These are phyloP conservation scores for Hydnomerulius pinastri DNA, from an alignment of 768 basidiomycete species.

Conservation along the genomic window DNA sequence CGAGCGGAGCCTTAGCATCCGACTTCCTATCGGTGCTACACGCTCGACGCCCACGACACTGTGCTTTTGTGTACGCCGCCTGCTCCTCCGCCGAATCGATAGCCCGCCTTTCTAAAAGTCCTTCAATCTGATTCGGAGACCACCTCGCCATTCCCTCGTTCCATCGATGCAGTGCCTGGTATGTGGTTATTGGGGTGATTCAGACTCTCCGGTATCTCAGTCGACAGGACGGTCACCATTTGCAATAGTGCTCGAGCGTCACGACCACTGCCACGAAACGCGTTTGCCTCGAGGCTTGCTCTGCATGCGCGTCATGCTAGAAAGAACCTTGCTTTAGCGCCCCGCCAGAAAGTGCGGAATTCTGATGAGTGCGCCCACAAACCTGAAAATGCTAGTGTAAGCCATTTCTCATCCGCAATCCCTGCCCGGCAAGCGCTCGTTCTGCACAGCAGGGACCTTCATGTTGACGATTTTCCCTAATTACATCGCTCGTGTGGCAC, in stretches of 20 bases:
- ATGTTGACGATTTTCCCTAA: constrained; percentile 8
- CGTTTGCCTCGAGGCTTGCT: constrained; percentile 29
- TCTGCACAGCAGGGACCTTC: constrained; percentile 14
- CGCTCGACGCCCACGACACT: background rate
- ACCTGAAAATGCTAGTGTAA: background rate
- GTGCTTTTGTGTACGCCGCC: background rate
- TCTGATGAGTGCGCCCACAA: constrained; percentile 5
- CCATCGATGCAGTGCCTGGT: constrained; percentile 11
- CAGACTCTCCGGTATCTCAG: background rate
- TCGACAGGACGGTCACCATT: constrained; percentile 11
- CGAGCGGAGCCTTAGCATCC: background rate
- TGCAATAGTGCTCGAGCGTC: background rate
- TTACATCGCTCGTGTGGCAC: constrained; percentile 16
- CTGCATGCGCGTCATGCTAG: background rate
- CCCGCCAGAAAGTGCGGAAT: background rate
- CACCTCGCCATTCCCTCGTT: constrained; percentile 27
- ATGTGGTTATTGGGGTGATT: constrained; percentile 12
- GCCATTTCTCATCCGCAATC: background rate
- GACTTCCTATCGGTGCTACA: background rate
- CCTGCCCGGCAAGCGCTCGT: background rate
- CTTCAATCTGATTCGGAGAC: background rate
- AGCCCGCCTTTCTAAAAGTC: constrained; percentile 4
- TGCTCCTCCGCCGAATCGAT: background rate
- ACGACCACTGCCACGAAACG: constrained; percentile 24
- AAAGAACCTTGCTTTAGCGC: background rate